Evolutionary conservation across 2,329 filamentous ascomycete genomes (phyloP), one percentile per base, ranked within the genome.

Genomic region (Furcasterigmium sp.): DNA sequence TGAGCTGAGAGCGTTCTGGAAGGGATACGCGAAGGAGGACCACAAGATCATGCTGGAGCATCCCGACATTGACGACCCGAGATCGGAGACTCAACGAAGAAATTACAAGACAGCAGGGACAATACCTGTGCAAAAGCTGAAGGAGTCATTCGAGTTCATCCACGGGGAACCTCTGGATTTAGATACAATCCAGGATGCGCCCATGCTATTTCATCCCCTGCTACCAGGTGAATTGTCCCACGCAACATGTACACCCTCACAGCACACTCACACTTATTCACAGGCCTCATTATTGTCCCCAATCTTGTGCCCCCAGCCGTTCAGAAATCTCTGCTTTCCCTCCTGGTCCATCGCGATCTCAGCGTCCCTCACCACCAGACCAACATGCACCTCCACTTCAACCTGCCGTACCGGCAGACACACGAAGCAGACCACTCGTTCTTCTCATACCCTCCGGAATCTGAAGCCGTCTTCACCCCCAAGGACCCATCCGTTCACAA

Each of bases 341-440:
- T 78, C 43, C 75, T 95, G 49, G 70, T 96, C 23, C 87, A 94
- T 64, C 76, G 72, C 19, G 86, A 95, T 60, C 76, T 95, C 14
- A 81, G 82, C 47, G 78, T 85, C 51, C 79, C 82, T 3, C 60
- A 69, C 4, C 90, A 97, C 60, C 78, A 86, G 56, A 97, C 91
- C 41, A 98, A 97, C 62, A 70, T 97, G n/a, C 86, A 94, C 63
- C 73, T 89, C 2, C 87, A 94, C 64, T 88, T 91, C 62, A 59
- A 81, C 25, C 61, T 95, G 6, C 72, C 78, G 7, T 91, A 91
- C 53, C 60, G 58, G 4, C 43, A 60, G 15, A 25, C 53, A 28
- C 49, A 53, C 15, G 38, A 51, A 1, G 41, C 52, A 14, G 49
- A 57, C 8, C 51, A 47, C 3, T 82, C 78, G 19, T 79, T 83